These are phyloP conservation scores for Nemania diffusa DNA, from an alignment of 2,329 filamentous ascomycete genomes.

Conservation along the genomic window DNA sequence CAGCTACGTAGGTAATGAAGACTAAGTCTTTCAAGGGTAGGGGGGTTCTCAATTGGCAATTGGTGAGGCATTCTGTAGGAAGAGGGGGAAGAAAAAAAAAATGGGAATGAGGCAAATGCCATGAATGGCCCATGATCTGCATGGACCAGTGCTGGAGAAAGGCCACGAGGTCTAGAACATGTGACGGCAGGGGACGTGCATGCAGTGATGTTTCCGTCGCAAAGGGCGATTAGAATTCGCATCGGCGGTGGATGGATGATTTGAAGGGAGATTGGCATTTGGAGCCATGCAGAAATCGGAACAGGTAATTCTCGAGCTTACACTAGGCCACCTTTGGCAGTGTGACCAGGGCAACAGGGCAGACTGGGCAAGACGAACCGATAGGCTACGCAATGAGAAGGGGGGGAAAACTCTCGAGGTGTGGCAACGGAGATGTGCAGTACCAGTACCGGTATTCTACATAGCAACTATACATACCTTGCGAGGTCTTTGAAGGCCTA, in stretches of 20 bases:
- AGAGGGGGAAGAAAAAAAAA: slow-evolving; percentile 36
- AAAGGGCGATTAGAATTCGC: slow-evolving; percentile 26
- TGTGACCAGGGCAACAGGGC: neutral
- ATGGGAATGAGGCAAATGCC: slow-evolving; percentile 43
- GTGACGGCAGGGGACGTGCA: slow-evolving; percentile 4
- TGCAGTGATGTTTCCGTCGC: slow-evolving; percentile 4
- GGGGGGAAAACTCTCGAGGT: neutral
- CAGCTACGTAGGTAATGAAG: neutral
- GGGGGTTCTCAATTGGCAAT: slow-evolving; percentile 37
- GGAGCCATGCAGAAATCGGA: slow-evolving; percentile 28
- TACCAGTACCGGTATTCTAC: neutral
- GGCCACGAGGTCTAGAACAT: slow-evolving; percentile 27
- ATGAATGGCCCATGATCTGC: slow-evolving; percentile 32
- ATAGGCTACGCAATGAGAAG: neutral
- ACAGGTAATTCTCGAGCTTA: slow-evolving; percentile 17
- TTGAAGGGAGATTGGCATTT: slow-evolving; percentile 33
- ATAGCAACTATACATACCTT: slow-evolving; percentile 46
- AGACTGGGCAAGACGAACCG: neutral
- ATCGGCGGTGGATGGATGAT: slow-evolving; percentile 27
- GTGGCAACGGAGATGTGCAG: slow-evolving; percentile 6
- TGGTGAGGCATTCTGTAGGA: slow-evolving; percentile 37
- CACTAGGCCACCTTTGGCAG: neutral
- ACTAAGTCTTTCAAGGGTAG: neutral
- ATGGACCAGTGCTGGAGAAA: neutral
- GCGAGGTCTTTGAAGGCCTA: slow-evolving; percentile 50